phyloP scores from a whole-genome alignment of 116 monocot genomes.

The Posidonia oceanica region DNA sequence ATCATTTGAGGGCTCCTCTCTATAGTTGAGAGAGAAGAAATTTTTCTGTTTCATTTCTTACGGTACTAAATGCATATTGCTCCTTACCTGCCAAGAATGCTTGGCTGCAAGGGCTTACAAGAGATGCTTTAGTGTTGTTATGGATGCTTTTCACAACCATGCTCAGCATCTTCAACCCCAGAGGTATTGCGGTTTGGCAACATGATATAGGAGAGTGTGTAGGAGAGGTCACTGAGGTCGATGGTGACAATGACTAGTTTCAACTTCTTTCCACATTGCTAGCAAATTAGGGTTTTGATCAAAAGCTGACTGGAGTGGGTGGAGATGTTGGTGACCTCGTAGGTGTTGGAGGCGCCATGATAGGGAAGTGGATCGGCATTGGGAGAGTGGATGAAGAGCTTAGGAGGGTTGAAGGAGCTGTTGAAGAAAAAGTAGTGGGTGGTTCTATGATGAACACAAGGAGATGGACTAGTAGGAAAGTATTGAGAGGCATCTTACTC shows the following conservation, averaged over 20 bases:
- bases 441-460: neutral
- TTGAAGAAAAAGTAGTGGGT: neutral
- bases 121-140: neutral
- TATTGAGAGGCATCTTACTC: neutral
- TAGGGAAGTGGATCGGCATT: neutral
- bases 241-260: neutral
- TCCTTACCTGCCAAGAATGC: slow-evolving; percentile 10
- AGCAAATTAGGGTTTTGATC: neutral
- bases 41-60: too few relatives aligned
- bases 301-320: neutral
- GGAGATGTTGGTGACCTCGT: slow-evolving; percentile 1
- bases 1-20: too few relatives aligned
- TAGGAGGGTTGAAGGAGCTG: neutral
- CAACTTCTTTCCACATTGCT: neutral
- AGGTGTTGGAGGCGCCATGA: neutral
- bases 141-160: neutral
- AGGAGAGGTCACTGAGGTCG: neutral
- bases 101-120: slow-evolving; percentile 10
- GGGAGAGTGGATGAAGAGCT: neutral
- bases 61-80: neutral
- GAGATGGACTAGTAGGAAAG: neutral
- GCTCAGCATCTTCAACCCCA: neutral
- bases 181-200: slow-evolving; percentile 12
- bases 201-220: neutral
- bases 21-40: too few relatives aligned